Base-by-base conservation (phyloP, 1,139 yeast genomes). In the Kodamaea ohmeri region DNA sequence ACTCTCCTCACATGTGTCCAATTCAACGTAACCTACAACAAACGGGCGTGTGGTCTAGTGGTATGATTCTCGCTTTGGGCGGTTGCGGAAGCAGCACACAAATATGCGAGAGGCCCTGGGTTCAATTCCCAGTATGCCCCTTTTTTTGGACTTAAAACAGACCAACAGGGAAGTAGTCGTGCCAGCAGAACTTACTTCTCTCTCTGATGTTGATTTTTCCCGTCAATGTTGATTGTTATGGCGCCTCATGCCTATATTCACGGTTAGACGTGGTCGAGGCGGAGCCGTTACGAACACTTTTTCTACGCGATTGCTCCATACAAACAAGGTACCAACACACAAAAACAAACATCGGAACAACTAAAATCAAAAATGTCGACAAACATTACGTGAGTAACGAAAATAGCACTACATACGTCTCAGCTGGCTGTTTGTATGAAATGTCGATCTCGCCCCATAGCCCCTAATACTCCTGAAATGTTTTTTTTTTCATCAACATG, bases 61-160 rank as follows among this genome's bases (percentile, higher is more conserved):
- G 60, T 56, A 56, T 56, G 61, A 56, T 56, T 56, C 60, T 56
- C 61, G 61, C 60, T 56, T 56, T 54, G 61, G 61, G 61, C 42
- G 45, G 19, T 22, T 20, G 22, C 9, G 6, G 8, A 20, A 6
- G 6, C 22, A 20, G 22, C 22, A 6, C 9, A 20, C 44, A 36
- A 39, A 34, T 32, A 41, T 42, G 46, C 46, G 46, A 40, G 45
- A 43, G 46, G 46, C 40, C 46, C 46, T 43, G 46, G 45, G 46
- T 43, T 43, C 46, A 43, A 43, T 43, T 43, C 46, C 45, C 46
- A 43, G 46, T 31, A 32, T 37, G 46, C 46, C 46, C 46, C 44
- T 25, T 32, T 34, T 31, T 34, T 40, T 31, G 25, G 27, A 39
- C 34, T 27, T 27, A n/a, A n/a, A n/a, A n/a, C n/a, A n/a, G n/a